Conservation (phyloP, 345 rosid genomes). For the Sisymbrium irio region DNA sequence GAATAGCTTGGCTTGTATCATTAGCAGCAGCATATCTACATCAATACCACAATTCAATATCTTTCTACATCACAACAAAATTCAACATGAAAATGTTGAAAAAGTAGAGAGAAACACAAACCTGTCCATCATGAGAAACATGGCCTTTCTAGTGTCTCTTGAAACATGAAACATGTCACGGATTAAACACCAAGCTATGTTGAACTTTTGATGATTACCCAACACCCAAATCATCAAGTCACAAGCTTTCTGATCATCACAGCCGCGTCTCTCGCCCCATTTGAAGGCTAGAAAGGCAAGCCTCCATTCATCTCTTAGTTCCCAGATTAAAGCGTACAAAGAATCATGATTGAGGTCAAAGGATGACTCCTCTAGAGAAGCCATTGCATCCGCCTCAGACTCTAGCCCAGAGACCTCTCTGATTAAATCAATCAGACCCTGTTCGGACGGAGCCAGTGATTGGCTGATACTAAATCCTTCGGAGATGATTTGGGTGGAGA, state of each 20-base stretch:
- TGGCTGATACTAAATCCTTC: conserved; percentile 30
- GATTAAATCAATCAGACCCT: conserved; percentile 40
- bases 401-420: conserved; percentile 46
- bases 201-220: conserved; percentile 70
- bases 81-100: background rate
- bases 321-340: conserved; percentile 62
- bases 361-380: conserved; percentile 46
- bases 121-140: conserved; percentile 90
- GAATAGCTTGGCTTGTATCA: conserved; percentile 67
- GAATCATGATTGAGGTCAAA: conserved; percentile 38
- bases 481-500: conserved; percentile 35
- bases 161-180: conserved; percentile 57
- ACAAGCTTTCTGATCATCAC: conserved; percentile 46
- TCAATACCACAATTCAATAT: conserved; percentile 14
- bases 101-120: conserved; percentile 27
- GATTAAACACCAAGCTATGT: conserved; percentile 76
- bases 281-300: conserved; percentile 70
- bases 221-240: conserved; percentile 66
- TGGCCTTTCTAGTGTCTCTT: conserved; percentile 49
- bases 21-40: conserved; percentile 79
- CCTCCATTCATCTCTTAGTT: conserved; percentile 61
- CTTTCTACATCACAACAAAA: background rate
- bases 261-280: conserved; percentile 65
- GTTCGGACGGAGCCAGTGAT: conserved; percentile 20
- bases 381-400: conserved; percentile 55